These are phyloP conservation scores for Monosporascus sp. DNA, from an alignment of 2,329 filamentous ascomycete species.

Conservation along the genomic window DNA sequence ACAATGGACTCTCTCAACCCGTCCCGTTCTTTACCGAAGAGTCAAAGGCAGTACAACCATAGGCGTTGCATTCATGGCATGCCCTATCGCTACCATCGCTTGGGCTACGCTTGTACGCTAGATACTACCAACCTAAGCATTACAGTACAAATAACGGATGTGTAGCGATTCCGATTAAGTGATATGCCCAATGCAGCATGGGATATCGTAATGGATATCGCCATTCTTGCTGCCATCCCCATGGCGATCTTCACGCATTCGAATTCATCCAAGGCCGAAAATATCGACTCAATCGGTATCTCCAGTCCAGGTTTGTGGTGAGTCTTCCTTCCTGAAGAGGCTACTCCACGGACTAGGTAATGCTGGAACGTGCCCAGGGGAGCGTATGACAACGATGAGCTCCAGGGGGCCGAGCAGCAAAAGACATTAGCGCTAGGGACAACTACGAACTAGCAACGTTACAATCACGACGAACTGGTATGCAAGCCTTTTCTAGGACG, in stretches of 20 bases:
- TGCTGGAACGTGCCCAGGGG: neutral
- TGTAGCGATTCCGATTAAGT: neutral
- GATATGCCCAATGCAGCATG: conserved; percentile 26
- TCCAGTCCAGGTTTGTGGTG: conserved; percentile 36
- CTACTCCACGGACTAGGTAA: no score
- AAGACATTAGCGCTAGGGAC: neutral
- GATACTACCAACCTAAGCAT: conserved; percentile 20
- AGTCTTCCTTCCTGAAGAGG: conserved; percentile 4
- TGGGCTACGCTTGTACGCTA: conserved; percentile 25
- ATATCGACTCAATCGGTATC: conserved; percentile 28
- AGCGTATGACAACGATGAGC: neutral
- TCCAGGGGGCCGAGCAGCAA: neutral
- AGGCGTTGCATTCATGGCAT: conserved; percentile 16
- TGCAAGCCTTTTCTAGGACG: neutral
- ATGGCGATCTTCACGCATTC: conserved; percentile 28
- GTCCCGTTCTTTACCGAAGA: conserved; percentile 7
- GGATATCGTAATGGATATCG: conserved; percentile 32
- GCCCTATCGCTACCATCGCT: conserved; percentile 21
- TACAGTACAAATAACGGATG: conserved; percentile 22
- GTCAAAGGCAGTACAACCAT: conserved; percentile 19
- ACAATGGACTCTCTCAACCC: neutral
- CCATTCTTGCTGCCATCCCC: conserved; percentile 29
- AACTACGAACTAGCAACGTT: neutral
- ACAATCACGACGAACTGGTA: neutral
- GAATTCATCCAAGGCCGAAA: conserved; percentile 29